Evolutionary conservation across 192 early-diverging fungal genomes (phyloP), one percentile per base, ranked within the genome.

Genomic region (Funneliformis geosporum): DNA sequence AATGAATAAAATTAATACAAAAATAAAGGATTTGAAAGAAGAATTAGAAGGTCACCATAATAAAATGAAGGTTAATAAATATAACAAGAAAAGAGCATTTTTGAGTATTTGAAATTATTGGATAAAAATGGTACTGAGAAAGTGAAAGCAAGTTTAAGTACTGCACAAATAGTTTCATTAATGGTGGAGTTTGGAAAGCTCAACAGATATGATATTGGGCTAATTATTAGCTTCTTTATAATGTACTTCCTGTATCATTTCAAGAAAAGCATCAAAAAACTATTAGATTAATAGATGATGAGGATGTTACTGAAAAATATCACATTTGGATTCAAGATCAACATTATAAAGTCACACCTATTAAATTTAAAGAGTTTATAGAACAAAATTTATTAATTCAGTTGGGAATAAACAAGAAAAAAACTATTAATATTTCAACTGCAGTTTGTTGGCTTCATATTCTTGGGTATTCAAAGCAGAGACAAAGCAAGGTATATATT

Each of bases 221-320:
- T 21, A 43, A 73, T 9, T 73, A 73, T 50, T 73, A 43, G 43
- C 46, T 50, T 12, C 16, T 50, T 50, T n/a, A 73, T 23, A 2
- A 73, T 69, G 38, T 7, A 33, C 40, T 69, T 12, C 12, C 4
- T 28, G 2, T 2, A 69, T 69, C 28, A 8, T 28, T 21, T 10
- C 4, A 42, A 28, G 67, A 33, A 69, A 69, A 69, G 18, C 28
- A 68, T 27, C 66, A 68, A 68, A 68, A 68, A 68, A 9, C 39
- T 28, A 69, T 33, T 33, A 0, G 28, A 38, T 33, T 69, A 69
- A 69, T 69, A 5, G 28, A 69, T 21, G 28, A 69, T 21, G 12
- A 69, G 38, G 28, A 69, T 69, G 28, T 73, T 50, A 43, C 14
- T 23, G 16, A 47, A 14, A n/a, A 73, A 21, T 46, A n/a, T 39